Conservation (phyloP, 2,329 filamentous ascomycete genomes). For the Beauveria pseudobassiana region DNA sequence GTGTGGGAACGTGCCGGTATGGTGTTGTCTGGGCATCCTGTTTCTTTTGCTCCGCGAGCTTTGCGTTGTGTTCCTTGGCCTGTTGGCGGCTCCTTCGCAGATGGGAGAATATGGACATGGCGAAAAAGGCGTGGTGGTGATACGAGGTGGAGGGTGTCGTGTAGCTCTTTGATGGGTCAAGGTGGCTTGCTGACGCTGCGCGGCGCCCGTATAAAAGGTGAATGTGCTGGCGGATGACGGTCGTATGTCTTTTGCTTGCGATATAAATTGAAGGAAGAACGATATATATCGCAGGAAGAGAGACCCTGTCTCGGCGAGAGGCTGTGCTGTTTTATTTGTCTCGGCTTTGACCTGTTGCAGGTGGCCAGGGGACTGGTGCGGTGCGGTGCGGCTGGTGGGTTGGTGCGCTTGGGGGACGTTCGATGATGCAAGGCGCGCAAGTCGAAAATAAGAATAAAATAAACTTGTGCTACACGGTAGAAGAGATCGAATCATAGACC, state of each 20-base stretch:
- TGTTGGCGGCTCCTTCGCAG: slow-evolving; percentile 46
- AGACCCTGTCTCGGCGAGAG: not conserved
- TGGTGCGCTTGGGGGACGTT: not conserved
- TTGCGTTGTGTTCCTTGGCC: slow-evolving; percentile 46
- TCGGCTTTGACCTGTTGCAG: not conserved
- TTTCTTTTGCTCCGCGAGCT: slow-evolving; percentile 40
- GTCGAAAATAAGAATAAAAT: not conserved
- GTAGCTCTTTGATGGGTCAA: not conserved
- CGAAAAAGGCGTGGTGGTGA: slow-evolving; percentile 2
- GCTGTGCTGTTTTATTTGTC: slow-evolving; percentile 1
- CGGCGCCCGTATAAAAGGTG: not conserved
- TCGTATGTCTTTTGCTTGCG: not conserved
- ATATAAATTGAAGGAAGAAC: not conserved
- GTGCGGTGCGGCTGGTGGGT: not conserved
- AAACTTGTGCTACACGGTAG: not conserved
- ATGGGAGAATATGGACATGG: slow-evolving; percentile 51
- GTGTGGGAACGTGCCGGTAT: slow-evolving; percentile 55
- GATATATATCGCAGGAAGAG: not conserved
- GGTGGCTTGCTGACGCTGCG: slow-evolving; percentile 2
- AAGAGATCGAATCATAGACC: not conserved
- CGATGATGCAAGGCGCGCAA: too few relatives aligned
- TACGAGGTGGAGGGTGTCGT: not conserved
- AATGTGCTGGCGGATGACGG: not conserved
- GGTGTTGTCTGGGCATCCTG: slow-evolving; percentile 32
- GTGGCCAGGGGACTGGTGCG: not conserved